A percentile compares a stretch with the other conserved stretches of the same genome.
Evolutionary conservation across 2,329 filamentous ascomycete genomes (phyloP).

Genomic region (Fusarium goolgardi): DNA sequence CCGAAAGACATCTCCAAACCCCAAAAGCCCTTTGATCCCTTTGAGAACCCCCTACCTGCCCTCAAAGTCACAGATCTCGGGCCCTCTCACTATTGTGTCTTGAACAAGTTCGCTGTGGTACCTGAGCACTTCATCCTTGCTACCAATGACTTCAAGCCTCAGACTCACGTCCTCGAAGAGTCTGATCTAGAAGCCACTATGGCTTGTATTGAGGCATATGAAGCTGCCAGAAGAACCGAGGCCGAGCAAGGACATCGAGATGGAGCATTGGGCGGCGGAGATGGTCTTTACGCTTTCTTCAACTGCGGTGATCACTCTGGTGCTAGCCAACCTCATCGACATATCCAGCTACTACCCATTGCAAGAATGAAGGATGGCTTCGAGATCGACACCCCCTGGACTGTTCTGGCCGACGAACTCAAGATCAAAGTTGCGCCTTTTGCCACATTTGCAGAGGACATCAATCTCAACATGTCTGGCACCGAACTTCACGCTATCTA

Average conservation of each 20-base stretch:
- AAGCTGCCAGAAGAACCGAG: constrained; percentile 26
- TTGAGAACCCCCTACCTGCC: constrained; percentile 67
- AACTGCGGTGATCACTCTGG: constrained; percentile 77
- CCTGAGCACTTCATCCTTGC: constrained; percentile 78
- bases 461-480: constrained; percentile 51
- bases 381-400: constrained; percentile 55
- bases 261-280: constrained; percentile 14
- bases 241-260: constrained; percentile 8
- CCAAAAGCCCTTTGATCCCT: constrained; percentile 68
- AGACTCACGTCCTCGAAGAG: constrained; percentile 71
- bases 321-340: constrained; percentile 77
- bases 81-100: constrained; percentile 70
- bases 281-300: constrained; percentile 73
- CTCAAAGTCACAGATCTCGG: constrained; percentile 65
- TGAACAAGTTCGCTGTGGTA: constrained; percentile 82
- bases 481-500: constrained; percentile 58
- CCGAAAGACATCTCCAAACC: constrained; percentile 46
- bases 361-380: constrained; percentile 70
- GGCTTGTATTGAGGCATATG: constrained; percentile 70
- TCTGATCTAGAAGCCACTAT: constrained; percentile 71
- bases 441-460: constrained; percentile 56
- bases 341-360: constrained; percentile 77
- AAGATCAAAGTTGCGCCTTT: constrained; percentile 55
- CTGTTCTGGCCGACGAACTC: constrained; percentile 59
- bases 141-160: constrained; percentile 71